These are phyloP conservation scores for Didymella arachidicola DNA, from an alignment of 2,329 filamentous ascomycete species.

Conservation along the genomic window DNA sequence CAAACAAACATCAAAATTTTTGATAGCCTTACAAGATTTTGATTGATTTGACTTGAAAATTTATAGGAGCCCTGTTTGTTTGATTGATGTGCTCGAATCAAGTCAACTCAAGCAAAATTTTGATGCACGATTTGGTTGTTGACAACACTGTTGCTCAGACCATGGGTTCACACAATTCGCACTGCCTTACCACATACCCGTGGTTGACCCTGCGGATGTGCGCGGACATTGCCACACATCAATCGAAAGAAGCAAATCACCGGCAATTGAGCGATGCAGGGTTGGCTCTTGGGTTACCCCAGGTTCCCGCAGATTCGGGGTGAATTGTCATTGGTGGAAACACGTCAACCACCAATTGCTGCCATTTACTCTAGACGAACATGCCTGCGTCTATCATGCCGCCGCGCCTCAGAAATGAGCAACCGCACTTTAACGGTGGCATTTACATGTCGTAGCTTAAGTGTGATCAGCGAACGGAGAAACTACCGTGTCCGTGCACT, in stretches of 20 bases:
- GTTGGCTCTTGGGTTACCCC: constrained; percentile 2
- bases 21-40: no score
- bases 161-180: no score
- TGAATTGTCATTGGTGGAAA: constrained; percentile 15
- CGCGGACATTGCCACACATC: no score
- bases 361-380: background rate
- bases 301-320: constrained; percentile 10
- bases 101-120: no score
- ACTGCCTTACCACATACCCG: background rate
- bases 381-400: background rate
- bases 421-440: background rate
- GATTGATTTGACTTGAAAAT: no score
- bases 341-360: background rate
- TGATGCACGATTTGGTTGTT: no score
- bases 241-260: background rate
- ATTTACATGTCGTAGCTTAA: background rate
- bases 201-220: background rate
- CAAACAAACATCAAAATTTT: no score
- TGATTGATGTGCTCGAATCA: no score
- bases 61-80: no score
- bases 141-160: no score
- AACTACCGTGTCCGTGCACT: no score
- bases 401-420: background rate
- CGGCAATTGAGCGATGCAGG: constrained; percentile 2
- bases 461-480: constrained; percentile 7